Percentiles rank a stretch among this genome's conserved stretches.
Conservation (phyloP, 768 basidiomycete species). For the Lactarius indigo region DNA sequence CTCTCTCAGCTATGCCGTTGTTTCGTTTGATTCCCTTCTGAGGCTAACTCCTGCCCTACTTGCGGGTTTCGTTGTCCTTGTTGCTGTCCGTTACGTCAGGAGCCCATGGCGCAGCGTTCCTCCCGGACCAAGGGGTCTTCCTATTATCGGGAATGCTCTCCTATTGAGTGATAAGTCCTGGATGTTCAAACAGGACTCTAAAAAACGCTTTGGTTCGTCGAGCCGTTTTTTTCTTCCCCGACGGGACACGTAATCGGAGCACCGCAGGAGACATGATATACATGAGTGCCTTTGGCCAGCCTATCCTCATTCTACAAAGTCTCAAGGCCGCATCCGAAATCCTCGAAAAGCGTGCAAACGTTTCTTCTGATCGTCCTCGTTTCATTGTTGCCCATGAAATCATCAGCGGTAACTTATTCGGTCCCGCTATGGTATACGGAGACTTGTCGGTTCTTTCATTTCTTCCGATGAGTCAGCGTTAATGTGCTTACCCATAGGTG, state of each 20-base stretch:
- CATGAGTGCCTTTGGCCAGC: slow-evolving; percentile 8
- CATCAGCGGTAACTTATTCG: slow-evolving; percentile 32
- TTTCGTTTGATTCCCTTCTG: not conserved
- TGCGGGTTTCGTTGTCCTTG: not conserved
- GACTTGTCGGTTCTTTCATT: slow-evolving; percentile 25
- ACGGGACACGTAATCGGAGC: not conserved
- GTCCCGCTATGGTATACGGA: slow-evolving; percentile 28
- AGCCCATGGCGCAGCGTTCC: slow-evolving; percentile 18
- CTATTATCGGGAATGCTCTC: slow-evolving; percentile 10
- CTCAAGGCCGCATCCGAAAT: slow-evolving; percentile 36
- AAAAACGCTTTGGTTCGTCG: slow-evolving; percentile 6
- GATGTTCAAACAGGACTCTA: slow-evolving; percentile 2
- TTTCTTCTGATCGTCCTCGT: slow-evolving; percentile 31
- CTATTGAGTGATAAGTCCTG: slow-evolving; percentile 2
- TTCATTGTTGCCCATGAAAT: slow-evolving; percentile 33
- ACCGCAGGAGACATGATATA: slow-evolving; percentile 10
- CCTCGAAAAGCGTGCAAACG: slow-evolving; percentile 34
- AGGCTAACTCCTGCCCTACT: not conserved
- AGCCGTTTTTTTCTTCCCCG: not conserved
- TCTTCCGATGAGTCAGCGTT: not conserved
- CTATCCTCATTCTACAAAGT: slow-evolving; percentile 33
- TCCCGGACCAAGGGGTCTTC: slow-evolving; percentile 13
- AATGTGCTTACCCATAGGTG: not conserved
- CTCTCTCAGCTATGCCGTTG: not conserved
- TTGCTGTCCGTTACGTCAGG: not conserved